Evolutionary conservation across 2,329 filamentous ascomycete species (phyloP), one percentile per base, ranked within the genome.

Genomic region (Stenocarpella maydis): DNA sequence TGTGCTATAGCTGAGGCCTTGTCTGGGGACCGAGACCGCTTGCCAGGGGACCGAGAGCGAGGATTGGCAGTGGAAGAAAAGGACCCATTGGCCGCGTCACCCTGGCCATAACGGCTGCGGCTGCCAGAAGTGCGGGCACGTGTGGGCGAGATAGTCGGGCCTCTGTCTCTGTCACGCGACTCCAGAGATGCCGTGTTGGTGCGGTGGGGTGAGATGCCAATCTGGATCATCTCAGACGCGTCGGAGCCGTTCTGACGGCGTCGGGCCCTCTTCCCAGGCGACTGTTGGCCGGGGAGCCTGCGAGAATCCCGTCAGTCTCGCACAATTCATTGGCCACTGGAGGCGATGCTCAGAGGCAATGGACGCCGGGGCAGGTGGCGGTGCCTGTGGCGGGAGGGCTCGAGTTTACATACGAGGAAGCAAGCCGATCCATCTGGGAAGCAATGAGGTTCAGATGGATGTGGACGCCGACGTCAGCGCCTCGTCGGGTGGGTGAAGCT

Each of bases 391-490:
- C 12, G 12, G 34, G 10, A 37, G 9, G 34, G 6, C 34, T 9
- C 2, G 9, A 37, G 34, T 37, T 12, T 37, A 64, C 82, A 71
- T 78, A 85, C 84, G 80, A 82, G 58, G 82, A 79, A 4, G 84
- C 81, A 52, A 86, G 77, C 69, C 78, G 82, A 68, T 85, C 81
- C 78, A 86, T 81, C 70, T 86, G 83, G 0, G 79, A 80, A 54
- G 85, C 82, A 5, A 83, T 86, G 67, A 86, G 72, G 71, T 84
- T 84, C 73, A 86, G 79, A 28, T 83, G 82, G 37, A 86, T 80
- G 47, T 83, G 80, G 24, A 86, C 76, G 2, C 80, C 80, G 53
- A 82, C 79, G 24, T 80, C 67, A 24, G 74, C 73, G 2, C 78
- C 76, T 65, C 80, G 78, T 47, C 74, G 77, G 5, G 78, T 79